Base-by-base conservation (phyloP, 2,329 filamentous ascomycete genomes). In the Ampelomyces quisqualis region DNA sequence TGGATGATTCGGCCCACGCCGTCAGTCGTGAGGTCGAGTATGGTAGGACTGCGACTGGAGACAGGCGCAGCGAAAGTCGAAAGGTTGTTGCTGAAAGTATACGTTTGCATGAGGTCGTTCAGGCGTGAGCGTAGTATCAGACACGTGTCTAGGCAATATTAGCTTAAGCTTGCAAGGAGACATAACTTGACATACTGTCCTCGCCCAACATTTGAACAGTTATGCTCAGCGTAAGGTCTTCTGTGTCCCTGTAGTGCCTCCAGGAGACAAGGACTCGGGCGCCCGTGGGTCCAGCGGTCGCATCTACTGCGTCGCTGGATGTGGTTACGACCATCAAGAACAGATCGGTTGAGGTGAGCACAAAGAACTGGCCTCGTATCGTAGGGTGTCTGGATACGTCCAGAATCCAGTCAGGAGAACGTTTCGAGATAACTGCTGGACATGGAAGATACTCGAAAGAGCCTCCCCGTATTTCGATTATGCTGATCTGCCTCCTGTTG, bases 341-440 rank as follows among this genome's bases (percentile, higher is more conserved):
- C 0, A 85, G 40, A 19, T 69, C 69, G 0, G 70, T 70, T 9
- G 73, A 75, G 1, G 82, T 87, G 30, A 87, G 66, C 7, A 86
- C 67, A 41, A 82, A 78, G 1, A 81, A 54, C n/a, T 79, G 74
- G 18, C 71, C 68, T 4, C 70, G 65, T 38, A 75, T 68, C 2
- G 63, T 55, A 1, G 74, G 73, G 42, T 77, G 78, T 7, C 64
- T 53, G 47, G 73, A 73, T 1, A 82, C 57, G 54, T 85, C 78
- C 42, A 88, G 59, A 33, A 88, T 77, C 75, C 76, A 75, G 43
- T 71, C 58, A 3, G 53, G 27, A 0, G 61, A 60, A 7, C 51
- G 55, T 5, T 47, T 33, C 1, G 62, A 40, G n/a, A 60, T 51
- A 5, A 70, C 20, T 7, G 53, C 24, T 3, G 64, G 48, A 23